Percentiles rank a stretch among this genome's conserved stretches.
Evolutionary conservation across 2,329 filamentous ascomycete genomes (phyloP).

Genomic region (Daldinia eschscholtzii): DNA sequence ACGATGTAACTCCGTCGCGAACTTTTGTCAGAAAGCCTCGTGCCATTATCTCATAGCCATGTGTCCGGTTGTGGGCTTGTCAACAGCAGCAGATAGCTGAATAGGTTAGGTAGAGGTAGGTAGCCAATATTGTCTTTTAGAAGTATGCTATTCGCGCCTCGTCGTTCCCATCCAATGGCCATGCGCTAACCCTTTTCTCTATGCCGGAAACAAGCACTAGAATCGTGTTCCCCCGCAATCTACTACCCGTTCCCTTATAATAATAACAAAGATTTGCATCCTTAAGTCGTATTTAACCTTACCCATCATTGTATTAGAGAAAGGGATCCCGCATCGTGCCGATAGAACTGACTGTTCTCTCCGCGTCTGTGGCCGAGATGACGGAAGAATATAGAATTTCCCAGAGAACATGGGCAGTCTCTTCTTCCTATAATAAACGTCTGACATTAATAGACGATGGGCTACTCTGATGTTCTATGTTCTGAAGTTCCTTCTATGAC

Average conservation of each 20-base stretch:
- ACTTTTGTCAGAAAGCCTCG: constrained; percentile 15
- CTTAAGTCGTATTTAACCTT: constrained; percentile 17
- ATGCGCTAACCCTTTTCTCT: constrained; percentile 5
- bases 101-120: no score
- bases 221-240: constrained; percentile 20
- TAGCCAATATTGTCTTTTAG: constrained; percentile 20
- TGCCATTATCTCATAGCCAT: constrained; percentile 12
- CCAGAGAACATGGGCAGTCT: background rate
- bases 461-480: constrained; percentile 13
- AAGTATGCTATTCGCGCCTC: constrained; percentile 11
- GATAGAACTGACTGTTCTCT: constrained; percentile 2
- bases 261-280: constrained; percentile 2
- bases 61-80: constrained; percentile 12
- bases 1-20: constrained; percentile 35
- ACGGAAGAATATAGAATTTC: constrained; percentile 26
- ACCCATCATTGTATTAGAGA: constrained; percentile 6
- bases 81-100: no score
- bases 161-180: constrained; percentile 12
- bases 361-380: background rate
- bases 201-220: constrained; percentile 28
- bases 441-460: constrained; percentile 14
- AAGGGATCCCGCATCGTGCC: constrained; percentile 7
- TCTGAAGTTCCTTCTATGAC: constrained; percentile 24
- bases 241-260: constrained; percentile 22
- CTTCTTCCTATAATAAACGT: constrained; percentile 12